These are phyloP conservation scores for Xanthoconium separans DNA, from an alignment of 1,284 basidiomycete genomes.

Conservation along the genomic window DNA sequence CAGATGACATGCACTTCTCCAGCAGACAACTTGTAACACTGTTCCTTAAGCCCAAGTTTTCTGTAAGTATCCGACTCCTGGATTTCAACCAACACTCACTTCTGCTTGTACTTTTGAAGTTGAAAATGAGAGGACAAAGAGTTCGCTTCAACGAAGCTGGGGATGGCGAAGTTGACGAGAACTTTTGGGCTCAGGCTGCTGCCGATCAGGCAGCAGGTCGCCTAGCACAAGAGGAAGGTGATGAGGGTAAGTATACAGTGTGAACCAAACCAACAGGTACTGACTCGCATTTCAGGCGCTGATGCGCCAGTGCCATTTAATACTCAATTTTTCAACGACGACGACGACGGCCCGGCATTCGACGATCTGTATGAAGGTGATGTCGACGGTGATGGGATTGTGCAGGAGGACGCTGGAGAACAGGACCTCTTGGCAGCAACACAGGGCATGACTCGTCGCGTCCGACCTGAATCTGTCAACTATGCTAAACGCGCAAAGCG, in stretches of 20 bases:
- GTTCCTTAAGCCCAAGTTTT: slow-evolving; percentile 95
- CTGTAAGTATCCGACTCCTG: slow-evolving; percentile 48
- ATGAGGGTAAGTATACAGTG: slow-evolving; percentile 53
- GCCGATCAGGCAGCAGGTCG: slow-evolving; percentile 71
- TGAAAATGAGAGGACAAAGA: slow-evolving; percentile 77
- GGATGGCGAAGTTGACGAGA: slow-evolving; percentile 87
- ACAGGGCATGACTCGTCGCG: slow-evolving; percentile 75
- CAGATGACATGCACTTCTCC: slow-evolving; percentile 98
- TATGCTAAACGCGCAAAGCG: slow-evolving; percentile 96
- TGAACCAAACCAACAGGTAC: not conserved
- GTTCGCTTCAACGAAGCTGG: slow-evolving; percentile 55
- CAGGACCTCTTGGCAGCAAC: slow-evolving; percentile 86
- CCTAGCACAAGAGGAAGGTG: slow-evolving; percentile 53
- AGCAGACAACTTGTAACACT: slow-evolving; percentile 86
- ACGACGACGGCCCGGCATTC: slow-evolving; percentile 79
- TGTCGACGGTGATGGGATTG: slow-evolving; percentile 47
- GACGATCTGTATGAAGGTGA: slow-evolving; percentile 68
- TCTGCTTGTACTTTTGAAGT: slow-evolving; percentile 39
- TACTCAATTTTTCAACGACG: slow-evolving; percentile 97
- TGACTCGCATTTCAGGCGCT: slow-evolving; percentile 33
- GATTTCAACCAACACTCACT: slow-evolving; percentile 7
- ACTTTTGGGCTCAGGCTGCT: slow-evolving; percentile 94
- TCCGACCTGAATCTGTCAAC: slow-evolving; percentile 88
- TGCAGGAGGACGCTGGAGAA: slow-evolving; percentile 59
- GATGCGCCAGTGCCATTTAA: slow-evolving; percentile 76